A percentile compares a stretch with the other conserved stretches of the same genome.
These are phyloP conservation scores for Zymoseptoria crescenta DNA, from an alignment of 2,329 filamentous ascomycete genomes.

Conservation along the genomic window DNA sequence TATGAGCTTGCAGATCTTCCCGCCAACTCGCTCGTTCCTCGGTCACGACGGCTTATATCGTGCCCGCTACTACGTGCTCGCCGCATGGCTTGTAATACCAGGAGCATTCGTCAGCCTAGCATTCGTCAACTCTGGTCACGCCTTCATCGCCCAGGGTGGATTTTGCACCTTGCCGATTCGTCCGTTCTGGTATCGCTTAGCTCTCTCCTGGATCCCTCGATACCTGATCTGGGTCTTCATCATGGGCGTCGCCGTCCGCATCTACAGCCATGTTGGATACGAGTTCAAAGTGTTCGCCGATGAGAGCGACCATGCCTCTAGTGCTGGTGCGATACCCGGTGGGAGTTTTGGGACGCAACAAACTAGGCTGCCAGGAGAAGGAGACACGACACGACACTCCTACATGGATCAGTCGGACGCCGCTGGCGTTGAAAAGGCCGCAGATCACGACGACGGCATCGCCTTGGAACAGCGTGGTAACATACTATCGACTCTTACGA, in stretches of 20 bases:
- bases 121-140: slow-evolving; percentile 49
- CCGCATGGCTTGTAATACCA: slow-evolving; percentile 51
- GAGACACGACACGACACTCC: not conserved
- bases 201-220: slow-evolving; percentile 64
- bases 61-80: slow-evolving; percentile 54
- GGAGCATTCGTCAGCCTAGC: slow-evolving; percentile 53
- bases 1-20: slow-evolving; percentile 63
- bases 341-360: not conserved
- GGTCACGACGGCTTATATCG: slow-evolving; percentile 60
- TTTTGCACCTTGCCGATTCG: slow-evolving; percentile 63
- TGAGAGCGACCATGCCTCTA: slow-evolving; percentile 21
- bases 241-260: slow-evolving; percentile 55
- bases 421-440: slow-evolving; percentile 4
- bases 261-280: slow-evolving; percentile 59
- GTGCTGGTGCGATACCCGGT: slow-evolving; percentile 1
- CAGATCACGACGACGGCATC: slow-evolving; percentile 16
- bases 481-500: not conserved
- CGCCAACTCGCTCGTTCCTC: slow-evolving; percentile 35
- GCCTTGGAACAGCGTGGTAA: slow-evolving; percentile 20
- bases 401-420: slow-evolving; percentile 6
- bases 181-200: slow-evolving; percentile 61
- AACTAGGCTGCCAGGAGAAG: not conserved
- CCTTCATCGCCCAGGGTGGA: slow-evolving; percentile 56
- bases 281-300: slow-evolving; percentile 36
- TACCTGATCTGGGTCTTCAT: slow-evolving; percentile 61